These are phyloP conservation scores for Cardamine resedifolia DNA, from an alignment of 345 rosid species.

Conservation along the genomic window DNA sequence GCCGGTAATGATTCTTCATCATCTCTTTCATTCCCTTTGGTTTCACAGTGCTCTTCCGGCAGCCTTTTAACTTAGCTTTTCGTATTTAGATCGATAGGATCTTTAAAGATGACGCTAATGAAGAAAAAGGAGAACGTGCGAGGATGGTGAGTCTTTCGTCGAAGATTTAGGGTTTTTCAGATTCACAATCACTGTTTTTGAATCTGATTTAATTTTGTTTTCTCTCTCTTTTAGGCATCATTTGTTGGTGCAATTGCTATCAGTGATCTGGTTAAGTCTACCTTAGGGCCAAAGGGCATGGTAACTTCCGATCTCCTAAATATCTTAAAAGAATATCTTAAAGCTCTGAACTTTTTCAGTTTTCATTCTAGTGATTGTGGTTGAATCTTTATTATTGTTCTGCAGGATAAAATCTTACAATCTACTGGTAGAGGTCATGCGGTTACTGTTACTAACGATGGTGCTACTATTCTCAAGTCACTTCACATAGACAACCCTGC, in stretches of 20 bases:
- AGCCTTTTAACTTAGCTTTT: background rate
- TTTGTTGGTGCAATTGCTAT: constrained; percentile 96
- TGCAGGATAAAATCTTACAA: constrained; percentile 91
- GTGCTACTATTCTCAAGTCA: constrained; percentile 95
- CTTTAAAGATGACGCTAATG: constrained; percentile 88
- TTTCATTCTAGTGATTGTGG: constrained; percentile 13
- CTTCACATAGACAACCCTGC: constrained; percentile 95
- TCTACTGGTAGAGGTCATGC: constrained; percentile 85
- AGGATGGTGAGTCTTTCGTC: constrained; percentile 65
- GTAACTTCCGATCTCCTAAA: constrained; percentile 38
- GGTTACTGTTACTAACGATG: constrained; percentile 94
- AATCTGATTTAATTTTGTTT: constrained; percentile 19
- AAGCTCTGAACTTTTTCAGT: background rate
- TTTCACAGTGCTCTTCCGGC: background rate
- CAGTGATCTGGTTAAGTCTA: constrained; percentile 87
- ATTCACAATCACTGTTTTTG: background rate
- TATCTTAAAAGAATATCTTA: background rate
- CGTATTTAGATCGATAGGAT: constrained; percentile 58
- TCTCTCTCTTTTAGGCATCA: constrained; percentile 55
- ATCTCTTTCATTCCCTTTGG: background rate
- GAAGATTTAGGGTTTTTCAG: constrained; percentile 31
- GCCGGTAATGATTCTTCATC: constrained; percentile 35
- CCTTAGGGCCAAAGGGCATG: constrained; percentile 98
- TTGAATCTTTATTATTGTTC: background rate
- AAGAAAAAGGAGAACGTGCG: constrained; percentile 96